A percentile compares a stretch with the other conserved stretches of the same genome.
Conservation (phyloP, 768 basidiomycete species). For the Sporobolomyces phaffii region DNA sequence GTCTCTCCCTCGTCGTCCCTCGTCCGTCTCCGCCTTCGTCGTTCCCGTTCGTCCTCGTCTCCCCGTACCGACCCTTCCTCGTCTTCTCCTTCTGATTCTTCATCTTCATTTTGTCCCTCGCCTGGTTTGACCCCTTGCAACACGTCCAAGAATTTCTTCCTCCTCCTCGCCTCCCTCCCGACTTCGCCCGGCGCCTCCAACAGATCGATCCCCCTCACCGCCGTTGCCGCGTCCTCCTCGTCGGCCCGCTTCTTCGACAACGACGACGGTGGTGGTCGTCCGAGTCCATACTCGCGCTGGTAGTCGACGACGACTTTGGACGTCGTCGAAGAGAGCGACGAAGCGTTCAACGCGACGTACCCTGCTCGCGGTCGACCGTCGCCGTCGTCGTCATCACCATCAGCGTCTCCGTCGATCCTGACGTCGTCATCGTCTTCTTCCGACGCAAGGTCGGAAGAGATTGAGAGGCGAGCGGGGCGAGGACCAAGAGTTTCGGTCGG, state of each 20-base stretch:
- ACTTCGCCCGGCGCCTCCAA: slow-evolving; percentile 23
- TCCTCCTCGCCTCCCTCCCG: slow-evolving; percentile 21
- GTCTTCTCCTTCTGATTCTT: not conserved
- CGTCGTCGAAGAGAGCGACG: slow-evolving; percentile 1
- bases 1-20: slow-evolving; percentile 59
- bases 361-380: not conserved
- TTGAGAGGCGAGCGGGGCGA: not conserved
- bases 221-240: not conserved
- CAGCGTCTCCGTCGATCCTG: not conserved
- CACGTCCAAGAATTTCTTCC: slow-evolving; percentile 68
- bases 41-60: too few species aligned
- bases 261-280: not conserved
- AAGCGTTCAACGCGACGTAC: slow-evolving; percentile 2
- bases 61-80: not conserved
- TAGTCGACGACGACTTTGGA: slow-evolving; percentile 16
- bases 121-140: slow-evolving; percentile 45
- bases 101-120: not conserved
- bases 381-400: not conserved
- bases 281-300: not conserved
- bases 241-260: not conserved
- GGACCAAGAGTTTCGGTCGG: too few species aligned
- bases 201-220: not conserved
- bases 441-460: not conserved
- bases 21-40: not conserved
- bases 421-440: not conserved